Conservation (phyloP, 441 rosid genomes). For the Croton laevigatus region DNA sequence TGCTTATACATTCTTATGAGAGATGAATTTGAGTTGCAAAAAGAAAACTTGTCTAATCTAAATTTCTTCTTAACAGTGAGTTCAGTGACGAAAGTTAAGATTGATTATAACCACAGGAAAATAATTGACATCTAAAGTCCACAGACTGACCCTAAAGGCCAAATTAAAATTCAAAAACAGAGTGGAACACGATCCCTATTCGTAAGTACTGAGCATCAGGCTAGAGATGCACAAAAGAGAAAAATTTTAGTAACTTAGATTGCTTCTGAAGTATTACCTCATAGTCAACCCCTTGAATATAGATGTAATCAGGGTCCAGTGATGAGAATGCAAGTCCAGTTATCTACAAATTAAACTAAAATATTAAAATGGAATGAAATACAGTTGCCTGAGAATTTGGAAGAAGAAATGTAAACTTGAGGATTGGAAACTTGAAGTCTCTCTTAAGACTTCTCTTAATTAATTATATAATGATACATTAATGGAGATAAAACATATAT, state of each 20-base stretch:
- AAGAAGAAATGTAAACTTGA: neutral
- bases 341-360: constrained; percentile 36
- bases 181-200: neutral
- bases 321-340: constrained; percentile 67
- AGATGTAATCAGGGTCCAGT: constrained; percentile 48
- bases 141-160: neutral
- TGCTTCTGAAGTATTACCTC: constrained; percentile 44
- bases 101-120: neutral
- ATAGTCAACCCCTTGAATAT: constrained; percentile 64
- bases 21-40: neutral
- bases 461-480: neutral
- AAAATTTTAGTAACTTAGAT: neutral
- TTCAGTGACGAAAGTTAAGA: neutral
- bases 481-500: neutral
- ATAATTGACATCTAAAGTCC: neutral
- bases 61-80: neutral
- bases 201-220: neutral
- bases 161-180: neutral
- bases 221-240: neutral
- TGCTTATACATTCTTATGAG: neutral
- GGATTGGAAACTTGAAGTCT: neutral
- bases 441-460: neutral
- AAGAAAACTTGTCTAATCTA: neutral
- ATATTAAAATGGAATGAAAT: neutral
- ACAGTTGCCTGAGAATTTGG: neutral